Evolutionary conservation across 495 filamentous ascomycete species (phyloP).

Genomic region (Astrothelium subdiscretum): DNA sequence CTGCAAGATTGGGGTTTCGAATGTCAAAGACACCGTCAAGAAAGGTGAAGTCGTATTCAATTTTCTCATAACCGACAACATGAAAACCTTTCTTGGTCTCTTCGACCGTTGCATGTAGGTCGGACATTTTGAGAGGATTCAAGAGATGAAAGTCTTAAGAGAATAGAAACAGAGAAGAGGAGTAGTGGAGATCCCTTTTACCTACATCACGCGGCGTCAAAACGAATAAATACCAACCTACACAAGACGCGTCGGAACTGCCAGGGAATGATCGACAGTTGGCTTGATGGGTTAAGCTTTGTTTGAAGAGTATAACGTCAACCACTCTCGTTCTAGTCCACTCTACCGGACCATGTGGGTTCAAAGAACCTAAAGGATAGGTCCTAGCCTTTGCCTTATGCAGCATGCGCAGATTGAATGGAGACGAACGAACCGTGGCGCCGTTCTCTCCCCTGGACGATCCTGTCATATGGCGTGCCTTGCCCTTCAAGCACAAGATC

Average conservation of each 20-base stretch:
- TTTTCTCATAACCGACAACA: slow-evolving; percentile 54
- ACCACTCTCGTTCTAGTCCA: background rate
- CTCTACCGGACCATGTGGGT: background rate
- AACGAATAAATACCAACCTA: background rate
- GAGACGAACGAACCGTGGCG: background rate
- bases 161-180: background rate
- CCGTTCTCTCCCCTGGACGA: background rate
- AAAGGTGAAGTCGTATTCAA: slow-evolving; percentile 56
- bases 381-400: background rate
- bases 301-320: background rate
- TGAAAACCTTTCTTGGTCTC: slow-evolving; percentile 46
- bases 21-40: slow-evolving; percentile 49
- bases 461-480: background rate
- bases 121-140: slow-evolving; percentile 39
- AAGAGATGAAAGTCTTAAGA: background rate
- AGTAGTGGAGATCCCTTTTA: background rate
- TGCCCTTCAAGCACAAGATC: background rate
- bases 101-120: slow-evolving; percentile 45
- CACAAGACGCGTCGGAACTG: background rate
- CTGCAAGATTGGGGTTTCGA: slow-evolving; percentile 40
- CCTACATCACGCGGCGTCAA: background rate
- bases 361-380: background rate
- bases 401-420: background rate
- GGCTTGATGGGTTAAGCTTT: background rate
- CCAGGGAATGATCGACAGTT: background rate